Conservation (phyloP, 352 stramenopile species). For the Phytophthora nicotianae region DNA sequence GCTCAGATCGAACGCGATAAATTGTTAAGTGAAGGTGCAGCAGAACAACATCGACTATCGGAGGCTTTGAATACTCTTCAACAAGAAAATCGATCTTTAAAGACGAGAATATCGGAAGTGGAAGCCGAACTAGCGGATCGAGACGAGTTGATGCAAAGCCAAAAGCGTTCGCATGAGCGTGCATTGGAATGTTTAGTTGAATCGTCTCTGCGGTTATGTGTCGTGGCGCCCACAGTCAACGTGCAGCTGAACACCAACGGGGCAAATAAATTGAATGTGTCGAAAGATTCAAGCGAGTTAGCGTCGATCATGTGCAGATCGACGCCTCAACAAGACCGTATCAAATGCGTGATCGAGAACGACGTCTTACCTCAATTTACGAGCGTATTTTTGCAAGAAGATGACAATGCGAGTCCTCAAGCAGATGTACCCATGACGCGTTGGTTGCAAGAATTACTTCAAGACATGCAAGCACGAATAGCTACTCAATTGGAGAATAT, state of each 20-base stretch:
- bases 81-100: slow-evolving; percentile 14
- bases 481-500: slow-evolving; percentile 56
- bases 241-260: slow-evolving; percentile 63
- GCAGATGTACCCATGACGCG: slow-evolving; percentile 35
- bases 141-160: slow-evolving; percentile 22
- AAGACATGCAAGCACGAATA: slow-evolving; percentile 77
- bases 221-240: slow-evolving; percentile 85
- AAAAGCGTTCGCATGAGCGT: slow-evolving; percentile 35
- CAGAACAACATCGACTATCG: slow-evolving; percentile 9
- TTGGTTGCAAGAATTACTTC: slow-evolving; percentile 69
- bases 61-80: slow-evolving; percentile 8
- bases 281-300: background rate
- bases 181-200: slow-evolving; percentile 48
- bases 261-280: slow-evolving; percentile 11
- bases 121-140: slow-evolving; percentile 27
- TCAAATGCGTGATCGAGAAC: slow-evolving; percentile 64
- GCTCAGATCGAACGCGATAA: slow-evolving; percentile 4
- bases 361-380: slow-evolving; percentile 70
- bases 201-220: slow-evolving; percentile 65
- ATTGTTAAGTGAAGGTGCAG: slow-evolving; percentile 5
- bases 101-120: slow-evolving; percentile 7
- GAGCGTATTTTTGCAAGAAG: slow-evolving; percentile 51
- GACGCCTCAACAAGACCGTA: slow-evolving; percentile 39
- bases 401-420: slow-evolving; percentile 34
- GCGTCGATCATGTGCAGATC: slow-evolving; percentile 32